phyloP scores from a whole-genome alignment of 768 basidiomycete genomes.

The Tephrocybe sp. region DNA sequence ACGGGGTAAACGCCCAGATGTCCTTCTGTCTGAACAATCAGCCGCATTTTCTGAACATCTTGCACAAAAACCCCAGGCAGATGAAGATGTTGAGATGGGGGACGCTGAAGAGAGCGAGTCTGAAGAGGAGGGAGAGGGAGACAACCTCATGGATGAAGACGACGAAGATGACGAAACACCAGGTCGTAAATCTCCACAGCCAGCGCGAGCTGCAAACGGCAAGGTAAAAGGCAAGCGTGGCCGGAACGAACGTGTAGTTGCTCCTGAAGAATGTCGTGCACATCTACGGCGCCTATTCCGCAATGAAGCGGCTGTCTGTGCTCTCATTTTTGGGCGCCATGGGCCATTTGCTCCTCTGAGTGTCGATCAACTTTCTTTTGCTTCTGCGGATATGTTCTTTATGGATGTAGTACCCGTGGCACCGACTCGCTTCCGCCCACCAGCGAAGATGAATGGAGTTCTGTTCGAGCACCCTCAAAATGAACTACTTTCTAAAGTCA shows the following conservation, averaged over 20 bases:
- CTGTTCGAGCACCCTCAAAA: slow-evolving; percentile 98
- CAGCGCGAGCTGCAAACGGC: slow-evolving; percentile 74
- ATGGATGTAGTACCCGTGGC: slow-evolving; percentile 88
- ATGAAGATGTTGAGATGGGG: slow-evolving; percentile 48
- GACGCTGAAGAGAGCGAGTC: slow-evolving; percentile 43
- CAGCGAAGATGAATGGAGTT: slow-evolving; percentile 86
- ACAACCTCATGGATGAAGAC: slow-evolving; percentile 49
- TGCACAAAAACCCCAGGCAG: slow-evolving; percentile 26
- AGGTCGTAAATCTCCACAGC: slow-evolving; percentile 14
- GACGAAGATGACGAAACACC: slow-evolving; percentile 26
- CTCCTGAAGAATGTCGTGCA: slow-evolving; percentile 90
- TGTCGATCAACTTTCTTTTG: slow-evolving; percentile 57
- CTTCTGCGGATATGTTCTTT: slow-evolving; percentile 96
- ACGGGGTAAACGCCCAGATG: slow-evolving; percentile 69
- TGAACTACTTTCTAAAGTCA: slow-evolving; percentile 76
- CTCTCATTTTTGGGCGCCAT: slow-evolving; percentile 89
- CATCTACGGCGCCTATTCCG: slow-evolving; percentile 87
- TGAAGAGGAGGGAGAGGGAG: slow-evolving; percentile 37
- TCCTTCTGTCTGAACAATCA: slow-evolving; percentile 55
- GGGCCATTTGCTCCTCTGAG: slow-evolving; percentile 73
- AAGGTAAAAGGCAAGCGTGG: slow-evolving; percentile 74
- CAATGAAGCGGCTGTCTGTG: slow-evolving; percentile 80
- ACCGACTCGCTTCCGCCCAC: slow-evolving; percentile 94
- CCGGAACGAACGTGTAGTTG: slow-evolving; percentile 85
- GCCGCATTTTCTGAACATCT: slow-evolving; percentile 21